Percentiles rank a stretch among this genome's conserved stretches.
phyloP scores from a whole-genome alignment of 495 filamentous ascomycete genomes.

The Hypoxylon fragiforme region DNA sequence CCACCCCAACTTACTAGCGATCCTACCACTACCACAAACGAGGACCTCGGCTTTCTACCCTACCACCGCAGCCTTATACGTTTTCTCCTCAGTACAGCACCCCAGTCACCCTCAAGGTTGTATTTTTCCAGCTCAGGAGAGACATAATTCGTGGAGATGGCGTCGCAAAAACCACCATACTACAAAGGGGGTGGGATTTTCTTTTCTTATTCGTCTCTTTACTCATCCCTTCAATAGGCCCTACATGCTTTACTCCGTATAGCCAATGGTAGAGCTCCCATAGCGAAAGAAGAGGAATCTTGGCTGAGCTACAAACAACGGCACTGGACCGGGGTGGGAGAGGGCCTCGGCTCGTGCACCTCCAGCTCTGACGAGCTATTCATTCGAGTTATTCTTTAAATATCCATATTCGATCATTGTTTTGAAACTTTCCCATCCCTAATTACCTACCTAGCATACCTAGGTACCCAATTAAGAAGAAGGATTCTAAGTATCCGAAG shows the following conservation, averaged over 20 bases:
- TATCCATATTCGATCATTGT: too few relatives aligned
- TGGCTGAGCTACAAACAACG: constrained; percentile 5
- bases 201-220: neutral
- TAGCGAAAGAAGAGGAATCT: constrained; percentile 9
- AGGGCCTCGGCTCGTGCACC: neutral
- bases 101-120: neutral
- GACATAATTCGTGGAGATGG: constrained; percentile 11
- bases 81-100: neutral
- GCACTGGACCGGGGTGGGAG: neutral
- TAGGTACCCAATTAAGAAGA: too few relatives aligned
- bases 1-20: too few relatives aligned
- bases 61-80: too few relatives aligned
- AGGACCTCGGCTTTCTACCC: too few relatives aligned
- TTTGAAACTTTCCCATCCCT: too few relatives aligned
- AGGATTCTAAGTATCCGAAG: too few relatives aligned
- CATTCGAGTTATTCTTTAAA: too few relatives aligned
- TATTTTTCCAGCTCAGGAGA: neutral
- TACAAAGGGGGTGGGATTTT: neutral
- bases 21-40: too few relatives aligned
- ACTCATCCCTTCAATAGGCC: neutral
- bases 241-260: neutral
- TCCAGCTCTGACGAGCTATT: constrained; percentile 1
- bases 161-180: neutral
- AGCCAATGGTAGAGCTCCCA: constrained; percentile 12
- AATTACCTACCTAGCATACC: too few relatives aligned